These are phyloP conservation scores for Aspergillus viridinutans DNA, from an alignment of 2,329 filamentous ascomycete species.

Conservation along the genomic window DNA sequence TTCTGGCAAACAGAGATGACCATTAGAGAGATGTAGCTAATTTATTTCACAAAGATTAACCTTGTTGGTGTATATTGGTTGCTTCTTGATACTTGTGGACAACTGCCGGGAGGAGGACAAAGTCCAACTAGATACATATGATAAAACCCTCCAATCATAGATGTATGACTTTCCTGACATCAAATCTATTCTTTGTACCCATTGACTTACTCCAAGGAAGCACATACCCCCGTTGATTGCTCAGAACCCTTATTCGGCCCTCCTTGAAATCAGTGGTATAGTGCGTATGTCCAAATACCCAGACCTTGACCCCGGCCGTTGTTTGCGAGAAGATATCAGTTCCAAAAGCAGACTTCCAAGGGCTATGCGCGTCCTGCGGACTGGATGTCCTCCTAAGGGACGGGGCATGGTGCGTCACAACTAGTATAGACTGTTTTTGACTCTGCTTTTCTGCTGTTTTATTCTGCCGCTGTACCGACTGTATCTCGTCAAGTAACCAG, in stretches of 20 bases:
- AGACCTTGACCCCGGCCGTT: conserved; percentile 30
- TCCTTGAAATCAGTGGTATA: conserved; percentile 40
- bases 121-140: too few species aligned
- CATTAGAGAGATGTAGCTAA: too few species aligned
- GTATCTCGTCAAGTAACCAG: conserved; percentile 47
- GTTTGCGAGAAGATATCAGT: conserved; percentile 44
- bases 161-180: conserved; percentile 15
- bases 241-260: conserved; percentile 33
- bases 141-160: too few species aligned
- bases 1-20: too few species aligned
- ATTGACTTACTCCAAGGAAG: conserved; percentile 19
- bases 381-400: conserved; percentile 46
- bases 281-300: conserved; percentile 48
- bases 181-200: conserved; percentile 10
- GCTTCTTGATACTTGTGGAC: too few species aligned
- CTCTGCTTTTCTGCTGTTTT: neutral
- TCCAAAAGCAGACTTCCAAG: conserved; percentile 50
- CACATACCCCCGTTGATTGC: conserved; percentile 45
- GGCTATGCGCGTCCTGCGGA: conserved; percentile 46
- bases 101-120: too few species aligned
- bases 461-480: conserved; percentile 13
- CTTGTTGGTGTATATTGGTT: too few species aligned
- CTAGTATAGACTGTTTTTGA: conserved; percentile 33
- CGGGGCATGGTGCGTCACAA: conserved; percentile 58
- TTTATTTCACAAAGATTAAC: too few species aligned